Evolutionary conservation across 495 filamentous ascomycete genomes (phyloP), one percentile per base, ranked within the genome.

Genomic region (Pseudoneurospora amorphoporcata): DNA sequence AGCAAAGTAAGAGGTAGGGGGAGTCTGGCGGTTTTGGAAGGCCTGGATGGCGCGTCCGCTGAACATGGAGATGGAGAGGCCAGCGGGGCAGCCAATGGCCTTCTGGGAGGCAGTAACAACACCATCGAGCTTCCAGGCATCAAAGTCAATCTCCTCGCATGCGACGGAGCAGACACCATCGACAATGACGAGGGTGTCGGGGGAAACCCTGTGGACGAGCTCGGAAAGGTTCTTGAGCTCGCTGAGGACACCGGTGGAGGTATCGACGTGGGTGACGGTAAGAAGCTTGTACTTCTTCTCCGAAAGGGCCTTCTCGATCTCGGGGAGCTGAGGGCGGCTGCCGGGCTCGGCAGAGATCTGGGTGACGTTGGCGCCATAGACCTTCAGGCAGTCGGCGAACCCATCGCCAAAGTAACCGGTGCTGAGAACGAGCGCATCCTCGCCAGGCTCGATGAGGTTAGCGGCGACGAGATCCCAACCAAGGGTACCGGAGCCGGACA

Each of bases 151-250:
- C 82, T 97, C 94, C 83, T 99, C 95, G 79, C 90, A 94, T 37
- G 94, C 95, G 71, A 98, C 95, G 79, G 92, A 95, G 88, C 95
- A 99, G 32, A 99, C 95, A 69, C 94, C 95, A 80, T 99, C 95
- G 69, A 97, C 95, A 47, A 98, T 85, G 38, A 99, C 82, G 70
- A 98, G 86, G 19, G 95, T 98, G 38, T 96, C 88, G 0, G 95
- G 95, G 76, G 92, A 95, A 75, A 98, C 92, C 45, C 88, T 84
- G 79, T 91, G 92, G 69, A 97, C 92, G 19, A 97, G 81, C 79
- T 92, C 91, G 17, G 93, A 89, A 45, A 99, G 83, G 58, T 87
- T 86, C 85, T 96, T 90, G 75, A 99, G 86, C 74, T 99, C 95
- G 77, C 90, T 94, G 68, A 99, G 85, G 8, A 99, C 95, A 69